A percentile compares a stretch with the other conserved stretches of the same genome.
phyloP scores from a whole-genome alignment of 495 filamentous ascomycete species.

The Evansstolkia leycettana region DNA sequence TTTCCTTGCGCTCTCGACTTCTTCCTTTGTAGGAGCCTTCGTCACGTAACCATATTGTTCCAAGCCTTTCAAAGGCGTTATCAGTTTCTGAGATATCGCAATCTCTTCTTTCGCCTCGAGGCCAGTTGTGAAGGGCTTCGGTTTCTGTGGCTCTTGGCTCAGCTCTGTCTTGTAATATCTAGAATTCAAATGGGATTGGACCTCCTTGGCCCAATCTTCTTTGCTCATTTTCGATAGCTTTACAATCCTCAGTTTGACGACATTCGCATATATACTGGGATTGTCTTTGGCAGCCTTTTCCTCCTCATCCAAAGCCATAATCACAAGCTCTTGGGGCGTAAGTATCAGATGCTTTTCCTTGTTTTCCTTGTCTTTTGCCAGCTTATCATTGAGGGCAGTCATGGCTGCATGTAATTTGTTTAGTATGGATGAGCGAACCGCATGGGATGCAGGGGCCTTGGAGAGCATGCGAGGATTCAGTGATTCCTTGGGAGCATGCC shows the following conservation, averaged over 20 bases:
- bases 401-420: constrained; percentile 65
- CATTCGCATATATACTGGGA: constrained; percentile 59
- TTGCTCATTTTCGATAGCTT: constrained; percentile 58
- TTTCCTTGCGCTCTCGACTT: constrained; percentile 47
- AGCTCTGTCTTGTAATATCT: constrained; percentile 31
- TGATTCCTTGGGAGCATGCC: constrained; percentile 31
- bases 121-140: constrained; percentile 47
- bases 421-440: constrained; percentile 52
- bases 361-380: constrained; percentile 36
- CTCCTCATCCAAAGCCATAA: constrained; percentile 74
- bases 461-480: constrained; percentile 75
- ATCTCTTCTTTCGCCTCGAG: constrained; percentile 58
- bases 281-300: constrained; percentile 58
- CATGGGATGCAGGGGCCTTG: constrained; percentile 58
- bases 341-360: constrained; percentile 47
- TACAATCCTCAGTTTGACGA: constrained; percentile 69
- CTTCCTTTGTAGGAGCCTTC: constrained; percentile 42
- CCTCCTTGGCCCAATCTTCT: constrained; percentile 49
- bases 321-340: constrained; percentile 57
- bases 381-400: constrained; percentile 50
- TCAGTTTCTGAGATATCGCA: constrained; percentile 42
- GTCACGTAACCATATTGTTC: constrained; percentile 64
- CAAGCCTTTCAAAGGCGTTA: constrained; percentile 47
- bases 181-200: constrained; percentile 25
- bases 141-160: constrained; percentile 9